phyloP scores from a whole-genome alignment of 129 eudicot species.

The Escallonia herrerae region DNA sequence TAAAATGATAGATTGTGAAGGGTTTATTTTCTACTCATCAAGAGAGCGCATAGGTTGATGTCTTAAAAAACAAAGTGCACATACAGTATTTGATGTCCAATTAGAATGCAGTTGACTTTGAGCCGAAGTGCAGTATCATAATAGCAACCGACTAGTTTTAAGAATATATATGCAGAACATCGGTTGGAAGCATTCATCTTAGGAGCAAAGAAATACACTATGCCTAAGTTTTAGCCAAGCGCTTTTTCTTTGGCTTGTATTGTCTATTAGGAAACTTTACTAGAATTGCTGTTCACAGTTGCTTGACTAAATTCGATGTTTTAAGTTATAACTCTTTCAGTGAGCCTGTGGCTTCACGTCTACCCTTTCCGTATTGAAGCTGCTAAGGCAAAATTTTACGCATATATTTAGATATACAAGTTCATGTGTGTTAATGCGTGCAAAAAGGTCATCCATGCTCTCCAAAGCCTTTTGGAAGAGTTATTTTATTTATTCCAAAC shows the following conservation, averaged over 20 bases:
- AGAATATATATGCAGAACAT: no score
- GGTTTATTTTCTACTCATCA: no score
- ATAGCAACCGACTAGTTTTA: no score
- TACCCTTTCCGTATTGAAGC: background rate
- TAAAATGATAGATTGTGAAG: background rate
- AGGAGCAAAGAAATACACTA: no score
- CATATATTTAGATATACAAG: background rate
- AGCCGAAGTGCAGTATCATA: no score
- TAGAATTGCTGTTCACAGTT: no score
- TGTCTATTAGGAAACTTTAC: background rate
- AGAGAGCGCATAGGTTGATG: no score
- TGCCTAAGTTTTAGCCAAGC: no score
- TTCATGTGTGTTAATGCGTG: background rate
- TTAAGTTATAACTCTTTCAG: background rate
- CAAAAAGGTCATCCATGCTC: background rate
- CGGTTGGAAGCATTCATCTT: no score
- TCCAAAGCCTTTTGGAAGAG: background rate
- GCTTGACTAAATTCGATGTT: background rate
- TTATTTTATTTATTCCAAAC: background rate
- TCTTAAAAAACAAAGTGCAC: no score
- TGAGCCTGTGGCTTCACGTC: background rate
- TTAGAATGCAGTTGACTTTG: no score
- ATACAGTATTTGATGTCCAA: no score
- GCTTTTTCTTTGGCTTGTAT: background rate
- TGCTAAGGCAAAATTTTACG: background rate